Evolutionary conservation across 2,329 filamentous ascomycete species (phyloP).

Genomic region (Colletotrichum liriopes): DNA sequence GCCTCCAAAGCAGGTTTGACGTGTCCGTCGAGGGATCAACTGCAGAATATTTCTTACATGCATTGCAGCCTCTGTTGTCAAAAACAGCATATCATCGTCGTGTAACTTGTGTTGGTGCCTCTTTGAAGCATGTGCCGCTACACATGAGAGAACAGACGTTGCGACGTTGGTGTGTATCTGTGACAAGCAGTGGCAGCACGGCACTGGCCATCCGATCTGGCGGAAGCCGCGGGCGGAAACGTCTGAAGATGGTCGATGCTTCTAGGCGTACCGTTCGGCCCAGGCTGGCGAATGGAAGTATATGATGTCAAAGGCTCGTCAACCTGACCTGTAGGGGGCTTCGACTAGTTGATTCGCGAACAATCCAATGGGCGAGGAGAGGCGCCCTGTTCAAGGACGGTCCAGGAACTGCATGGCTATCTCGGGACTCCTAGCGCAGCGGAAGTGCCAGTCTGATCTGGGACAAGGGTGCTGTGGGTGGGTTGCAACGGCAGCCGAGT

Average conservation of each 20-base stretch:
- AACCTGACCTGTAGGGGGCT: neutral
- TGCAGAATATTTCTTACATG: constrained; percentile 9
- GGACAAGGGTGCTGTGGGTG: constrained; percentile 11
- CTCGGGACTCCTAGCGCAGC: neutral
- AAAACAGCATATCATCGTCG: neutral
- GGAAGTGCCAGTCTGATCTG: constrained; percentile 20
- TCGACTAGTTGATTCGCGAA: neutral
- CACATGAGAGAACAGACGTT: constrained; percentile 6
- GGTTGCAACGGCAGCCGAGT: constrained; percentile 9
- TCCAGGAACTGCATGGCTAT: neutral
- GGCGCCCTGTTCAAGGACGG: neutral
- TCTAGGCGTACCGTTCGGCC: neutral
- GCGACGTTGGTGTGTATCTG: neutral
- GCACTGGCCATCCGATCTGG: constrained; percentile 24
- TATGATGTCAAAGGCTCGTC: constrained; percentile 3
- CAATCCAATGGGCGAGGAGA: neutral
- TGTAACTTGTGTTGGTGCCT: neutral
- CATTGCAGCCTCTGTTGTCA: neutral
- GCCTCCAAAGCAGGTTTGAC: constrained; percentile 25
- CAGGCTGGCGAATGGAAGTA: neutral
- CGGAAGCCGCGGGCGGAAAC: constrained; percentile 7
- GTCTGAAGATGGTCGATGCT: neutral
- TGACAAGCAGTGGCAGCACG: constrained; percentile 26
- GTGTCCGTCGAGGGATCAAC: constrained; percentile 20
- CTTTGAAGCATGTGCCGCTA: neutral